These are phyloP conservation scores for Ascochyta pisi DNA, from an alignment of 2,329 filamentous ascomycete species.

Conservation along the genomic window DNA sequence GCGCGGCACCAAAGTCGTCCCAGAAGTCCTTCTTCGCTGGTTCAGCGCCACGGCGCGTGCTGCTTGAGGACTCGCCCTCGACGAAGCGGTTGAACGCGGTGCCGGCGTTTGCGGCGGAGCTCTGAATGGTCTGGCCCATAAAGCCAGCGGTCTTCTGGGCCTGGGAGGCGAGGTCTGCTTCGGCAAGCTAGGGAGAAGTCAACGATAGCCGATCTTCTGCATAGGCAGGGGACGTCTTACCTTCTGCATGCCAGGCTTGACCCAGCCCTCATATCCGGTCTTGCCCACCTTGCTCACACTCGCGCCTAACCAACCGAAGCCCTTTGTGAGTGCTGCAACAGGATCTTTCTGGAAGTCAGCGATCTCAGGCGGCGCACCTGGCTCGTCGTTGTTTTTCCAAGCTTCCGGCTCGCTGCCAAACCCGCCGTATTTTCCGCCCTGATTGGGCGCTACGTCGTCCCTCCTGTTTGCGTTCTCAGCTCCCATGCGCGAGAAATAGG, in stretches of 20 bases:
- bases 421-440: slow-evolving; percentile 90
- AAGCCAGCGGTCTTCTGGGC: slow-evolving; percentile 63
- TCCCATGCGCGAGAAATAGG: slow-evolving; percentile 87
- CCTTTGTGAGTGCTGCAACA: slow-evolving; percentile 84
- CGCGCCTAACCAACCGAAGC: slow-evolving; percentile 91
- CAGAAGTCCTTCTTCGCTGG: slow-evolving; percentile 67
- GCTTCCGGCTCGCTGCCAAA: slow-evolving; percentile 81
- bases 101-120: slow-evolving; percentile 74
- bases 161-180: slow-evolving; percentile 65
- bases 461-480: slow-evolving; percentile 79
- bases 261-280: slow-evolving; percentile 86
- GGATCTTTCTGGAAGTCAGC: slow-evolving; percentile 93
- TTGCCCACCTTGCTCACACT: slow-evolving; percentile 91
- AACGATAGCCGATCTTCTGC: background rate
- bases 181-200: slow-evolving; percentile 67
- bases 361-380: slow-evolving; percentile 67
- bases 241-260: slow-evolving; percentile 91
- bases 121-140: slow-evolving; percentile 67
- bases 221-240: slow-evolving; percentile 52
- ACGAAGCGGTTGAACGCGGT: slow-evolving; percentile 87
- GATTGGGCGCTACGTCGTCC: slow-evolving; percentile 78
- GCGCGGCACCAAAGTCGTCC: slow-evolving; percentile 73
- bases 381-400: slow-evolving; percentile 50
- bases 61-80: slow-evolving; percentile 65
- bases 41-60: slow-evolving; percentile 48